Evolutionary conservation across 768 basidiomycete genomes (phyloP), one percentile per base, ranked within the genome.

Genomic region (Boletus bicolor): DNA sequence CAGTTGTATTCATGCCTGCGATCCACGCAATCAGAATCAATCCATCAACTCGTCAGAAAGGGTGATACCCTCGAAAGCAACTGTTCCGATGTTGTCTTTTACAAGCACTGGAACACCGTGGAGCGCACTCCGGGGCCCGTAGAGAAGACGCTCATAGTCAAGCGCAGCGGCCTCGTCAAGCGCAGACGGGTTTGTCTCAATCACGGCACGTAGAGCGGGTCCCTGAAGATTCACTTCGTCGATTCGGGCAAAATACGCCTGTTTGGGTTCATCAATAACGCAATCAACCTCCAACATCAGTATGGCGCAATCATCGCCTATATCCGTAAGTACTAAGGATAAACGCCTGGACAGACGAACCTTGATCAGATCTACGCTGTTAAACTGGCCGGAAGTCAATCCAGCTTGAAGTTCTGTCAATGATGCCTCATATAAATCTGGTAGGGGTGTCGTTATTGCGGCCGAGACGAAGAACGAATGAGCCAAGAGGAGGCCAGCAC

Each of bases 211-310:
- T 15, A 77, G 54, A 3, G 28, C 56, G 3, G 76, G 68, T 2
- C 75, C 75, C 41, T 73, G 56, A 14, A 70, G 53, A 60, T 78
- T 78, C 15, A 78, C 77, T 65, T 78, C 77, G 19, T 73, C 68
- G 43, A 78, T 78, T 15, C 77, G 70, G 17, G 72, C 66, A 44
- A 77, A 64, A 55, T 78, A 78, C 1, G 77, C 74, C 76, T 77
- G 41, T 62, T 51, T 44, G 21, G 35, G 38, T 28, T 36, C 26
- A 36, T 30, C 24, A 34, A 44, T 14, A 10, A 28, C 36, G 17
- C 4, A 19, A 38, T 57, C 42, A 37, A 14, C 39, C 35, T 38
- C 35, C 19, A 19, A 19, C 35, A 19, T 21, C 37, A 34, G 17
- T 39, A 15, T 2, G 19, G 12, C 14, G 4, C 26, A 5, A 51